phyloP scores from a whole-genome alignment of 139 green algal species.

The Edaphochlamys debaryana region DNA sequence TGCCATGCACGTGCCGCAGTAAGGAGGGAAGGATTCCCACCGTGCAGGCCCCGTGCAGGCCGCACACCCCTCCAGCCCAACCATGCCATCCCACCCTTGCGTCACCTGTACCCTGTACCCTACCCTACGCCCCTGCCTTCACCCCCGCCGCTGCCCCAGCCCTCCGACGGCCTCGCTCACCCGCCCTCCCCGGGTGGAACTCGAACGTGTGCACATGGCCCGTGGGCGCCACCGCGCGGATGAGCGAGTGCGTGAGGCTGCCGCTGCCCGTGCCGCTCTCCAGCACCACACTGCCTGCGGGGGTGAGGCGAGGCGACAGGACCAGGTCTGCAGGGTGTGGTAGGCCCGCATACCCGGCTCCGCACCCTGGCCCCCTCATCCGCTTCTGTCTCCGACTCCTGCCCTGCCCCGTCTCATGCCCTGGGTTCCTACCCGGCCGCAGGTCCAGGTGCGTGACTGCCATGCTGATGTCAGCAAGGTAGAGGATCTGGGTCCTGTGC shows the following conservation, averaged over 20 bases:
- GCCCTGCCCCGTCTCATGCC: too few relatives aligned
- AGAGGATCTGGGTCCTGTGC: conserved; percentile 85
- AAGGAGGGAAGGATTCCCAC: too few relatives aligned
- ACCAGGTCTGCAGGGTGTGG: too few relatives aligned
- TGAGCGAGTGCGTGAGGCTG: conserved; percentile 91
- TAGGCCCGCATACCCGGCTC: too few relatives aligned
- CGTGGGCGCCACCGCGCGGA: conserved; percentile 84
- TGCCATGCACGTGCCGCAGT: too few relatives aligned
- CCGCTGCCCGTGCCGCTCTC: conserved; percentile 95
- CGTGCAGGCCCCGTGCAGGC: too few relatives aligned
- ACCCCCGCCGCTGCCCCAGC: neutral
- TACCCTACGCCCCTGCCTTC: neutral
- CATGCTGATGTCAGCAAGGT: conserved; percentile 87
- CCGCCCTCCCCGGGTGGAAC: conserved; percentile 84
- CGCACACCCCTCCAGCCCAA: too few relatives aligned
- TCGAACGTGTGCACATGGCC: conserved; percentile 96
- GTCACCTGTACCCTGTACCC: too few relatives aligned
- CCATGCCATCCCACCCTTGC: too few relatives aligned
- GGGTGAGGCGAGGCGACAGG: too few relatives aligned
- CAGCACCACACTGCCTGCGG: conserved; percentile 75
- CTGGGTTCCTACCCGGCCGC: conserved; percentile 60
- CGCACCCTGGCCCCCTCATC: too few relatives aligned
- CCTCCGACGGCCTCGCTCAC: conserved; percentile 1
- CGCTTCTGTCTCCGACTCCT: too few relatives aligned
- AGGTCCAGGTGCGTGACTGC: conserved; percentile 86